Conservation (phyloP, 139 green algal species). For the Pleodorina starrii region DNA sequence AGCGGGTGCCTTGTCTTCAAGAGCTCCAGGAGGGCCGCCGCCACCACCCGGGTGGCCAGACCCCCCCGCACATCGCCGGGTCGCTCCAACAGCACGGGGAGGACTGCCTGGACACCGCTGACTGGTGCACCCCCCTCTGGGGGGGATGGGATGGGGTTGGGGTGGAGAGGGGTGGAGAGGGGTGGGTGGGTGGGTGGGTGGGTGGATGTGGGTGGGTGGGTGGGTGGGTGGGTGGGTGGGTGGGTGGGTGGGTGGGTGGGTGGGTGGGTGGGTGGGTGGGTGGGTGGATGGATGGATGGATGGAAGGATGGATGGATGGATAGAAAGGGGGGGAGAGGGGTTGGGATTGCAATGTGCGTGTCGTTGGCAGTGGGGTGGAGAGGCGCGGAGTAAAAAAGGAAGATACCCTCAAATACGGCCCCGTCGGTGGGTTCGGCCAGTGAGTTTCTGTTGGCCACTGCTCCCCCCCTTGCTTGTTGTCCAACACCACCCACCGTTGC, state of each 20-base stretch:
- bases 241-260: not conserved
- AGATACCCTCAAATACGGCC: not conserved
- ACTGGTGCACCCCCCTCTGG: not conserved
- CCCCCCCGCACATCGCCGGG: conserved; percentile 39
- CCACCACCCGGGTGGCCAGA: not conserved
- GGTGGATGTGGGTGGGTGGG: not conserved
- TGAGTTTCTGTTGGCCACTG: too few relatives aligned
- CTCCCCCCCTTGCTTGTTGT: too few relatives aligned
- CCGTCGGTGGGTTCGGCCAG: too few relatives aligned
- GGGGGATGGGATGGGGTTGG: not conserved
- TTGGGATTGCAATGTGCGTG: too few relatives aligned
- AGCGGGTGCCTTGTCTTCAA: conserved; percentile 46
- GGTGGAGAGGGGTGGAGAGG: not conserved
- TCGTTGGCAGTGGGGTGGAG: too few relatives aligned
- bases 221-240: not conserved
- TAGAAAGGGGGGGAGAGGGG: too few relatives aligned
- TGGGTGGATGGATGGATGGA: not conserved
- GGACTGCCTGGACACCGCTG: conserved; percentile 34
- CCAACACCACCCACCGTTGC: too few relatives aligned
- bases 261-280: not conserved
- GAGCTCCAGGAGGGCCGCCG: conserved; percentile 19
- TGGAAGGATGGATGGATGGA: not conserved
- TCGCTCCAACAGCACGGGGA: conserved; percentile 53
- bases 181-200: not conserved
- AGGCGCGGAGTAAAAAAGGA: too few relatives aligned